Percentiles rank a stretch among this genome's conserved stretches.
phyloP scores from a whole-genome alignment of 1,284 basidiomycete genomes.

The Fomes fomentarius region DNA sequence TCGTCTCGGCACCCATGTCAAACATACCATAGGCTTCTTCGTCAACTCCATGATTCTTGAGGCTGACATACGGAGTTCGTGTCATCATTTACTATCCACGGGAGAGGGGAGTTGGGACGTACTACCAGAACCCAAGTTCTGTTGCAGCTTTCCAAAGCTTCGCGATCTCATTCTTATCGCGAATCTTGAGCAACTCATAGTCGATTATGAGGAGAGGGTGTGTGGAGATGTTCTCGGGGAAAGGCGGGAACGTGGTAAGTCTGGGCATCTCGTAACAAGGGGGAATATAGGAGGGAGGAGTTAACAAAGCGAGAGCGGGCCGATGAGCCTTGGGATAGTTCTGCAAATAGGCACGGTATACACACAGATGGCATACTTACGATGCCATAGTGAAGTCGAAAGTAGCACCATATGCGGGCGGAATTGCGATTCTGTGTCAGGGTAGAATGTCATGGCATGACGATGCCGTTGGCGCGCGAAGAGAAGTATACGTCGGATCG shows the following conservation, averaged over 20 bases:
- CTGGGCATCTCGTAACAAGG: background rate
- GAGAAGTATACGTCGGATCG: too few relatives aligned
- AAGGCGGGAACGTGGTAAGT: slow-evolving; percentile 23
- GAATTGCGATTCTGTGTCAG: too few relatives aligned
- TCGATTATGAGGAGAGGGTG: slow-evolving; percentile 39
- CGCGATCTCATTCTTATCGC: slow-evolving; percentile 29
- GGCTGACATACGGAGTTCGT: slow-evolving; percentile 13
- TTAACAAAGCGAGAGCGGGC: too few relatives aligned
- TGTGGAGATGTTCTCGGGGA: slow-evolving; percentile 35
- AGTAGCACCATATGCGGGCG: too few relatives aligned
- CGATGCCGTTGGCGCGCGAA: too few relatives aligned
- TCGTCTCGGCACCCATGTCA: slow-evolving; percentile 36
- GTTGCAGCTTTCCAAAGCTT: slow-evolving; percentile 34
- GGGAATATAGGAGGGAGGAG: too few relatives aligned
- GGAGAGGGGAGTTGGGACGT: background rate
- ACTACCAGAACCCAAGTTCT: slow-evolving; percentile 37
- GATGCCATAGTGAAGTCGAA: too few relatives aligned
- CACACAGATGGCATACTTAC: too few relatives aligned
- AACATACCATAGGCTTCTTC: slow-evolving; percentile 37
- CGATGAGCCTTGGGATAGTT: too few relatives aligned
- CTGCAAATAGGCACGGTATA: too few relatives aligned
- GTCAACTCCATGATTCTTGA: slow-evolving; percentile 39
- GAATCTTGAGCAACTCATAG: slow-evolving; percentile 29
- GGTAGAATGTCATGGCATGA: too few relatives aligned
- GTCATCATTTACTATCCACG: background rate